Evolutionary conservation across 164 flowering plant species (phyloP).

Genomic region (Liriodendron chinense): DNA sequence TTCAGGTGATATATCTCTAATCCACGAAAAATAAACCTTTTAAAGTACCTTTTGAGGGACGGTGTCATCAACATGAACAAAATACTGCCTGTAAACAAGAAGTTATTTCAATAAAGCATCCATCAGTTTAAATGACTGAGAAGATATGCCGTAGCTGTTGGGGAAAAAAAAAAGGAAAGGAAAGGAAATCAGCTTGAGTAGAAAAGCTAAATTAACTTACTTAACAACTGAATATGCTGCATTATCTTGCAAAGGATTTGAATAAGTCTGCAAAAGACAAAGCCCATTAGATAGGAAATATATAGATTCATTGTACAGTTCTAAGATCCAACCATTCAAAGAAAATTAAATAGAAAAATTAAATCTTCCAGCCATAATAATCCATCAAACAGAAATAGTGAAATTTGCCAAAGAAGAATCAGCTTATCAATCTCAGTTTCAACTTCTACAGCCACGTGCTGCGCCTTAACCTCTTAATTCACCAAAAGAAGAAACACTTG

Average conservation of each 20-base stretch:
- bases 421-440: too few species aligned
- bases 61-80: constrained; percentile 78
- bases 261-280: constrained; percentile 43
- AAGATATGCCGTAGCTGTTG: background rate
- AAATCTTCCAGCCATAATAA: background rate
- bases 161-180: background rate
- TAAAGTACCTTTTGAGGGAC: constrained; percentile 67
- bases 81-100: constrained; percentile 69
- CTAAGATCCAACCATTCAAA: background rate
- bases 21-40: background rate
- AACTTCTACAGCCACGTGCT: too few species aligned
- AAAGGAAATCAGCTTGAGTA: background rate
- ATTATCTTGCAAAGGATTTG: constrained; percentile 63
- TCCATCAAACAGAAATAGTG: background rate
- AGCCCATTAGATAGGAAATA: background rate
- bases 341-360: background rate
- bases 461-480: too few species aligned
- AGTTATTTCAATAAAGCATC: background rate
- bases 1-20: background rate
- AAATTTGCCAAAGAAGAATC: background rate
- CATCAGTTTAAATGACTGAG: background rate
- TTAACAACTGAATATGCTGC: constrained; percentile 78
- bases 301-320: constrained; percentile 2
- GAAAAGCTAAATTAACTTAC: constrained; percentile 38
- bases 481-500: too few species aligned